Base-by-base conservation (phyloP, 495 filamentous ascomycete species). In the Penicillium samsonianum region DNA sequence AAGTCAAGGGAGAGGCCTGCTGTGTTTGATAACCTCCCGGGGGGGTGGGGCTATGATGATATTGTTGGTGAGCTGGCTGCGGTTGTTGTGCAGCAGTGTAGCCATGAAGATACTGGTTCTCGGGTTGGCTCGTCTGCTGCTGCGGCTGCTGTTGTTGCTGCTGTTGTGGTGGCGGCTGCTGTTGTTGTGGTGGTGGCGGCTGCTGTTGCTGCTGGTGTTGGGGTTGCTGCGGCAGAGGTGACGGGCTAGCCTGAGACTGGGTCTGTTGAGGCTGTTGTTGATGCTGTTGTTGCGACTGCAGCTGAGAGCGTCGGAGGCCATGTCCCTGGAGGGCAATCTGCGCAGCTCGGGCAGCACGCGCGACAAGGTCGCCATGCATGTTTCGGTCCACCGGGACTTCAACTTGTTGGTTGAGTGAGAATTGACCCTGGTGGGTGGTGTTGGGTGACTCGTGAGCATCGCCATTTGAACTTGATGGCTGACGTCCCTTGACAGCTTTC, bases 281-380 rank as follows among this genome's bases (percentile, higher is more conserved):
- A 16, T 72, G 64, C 33, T 68, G 67, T 20, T 70, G 64, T n/a
- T 72, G 65, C 52, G 64, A 62, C 59, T 77, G 74, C 53, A 78
- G 75, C 53, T 80, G 75, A 7, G 74, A 79, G 5, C 72, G 74
- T 30, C 76, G 68, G 25, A 78, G 54, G 9, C 72, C 67, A 65
- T 76, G 71, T 19, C 78, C 78, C 51, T 83, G 79, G 25, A 84
- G 68, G 19, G 81, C 80, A 65, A 80, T 79, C 57, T 83, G 76
- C 5, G 80, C 80, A 22, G 81, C 80, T 61, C 75, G 76, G 43
- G 79, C 79, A 22, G 82, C 80, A 56, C 78, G 78, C 16, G 75
- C 77, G 25, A 81, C 80, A 28, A 82, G 74, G 50, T 81, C 74
- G 56, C 82, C 78, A 41, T 80, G 75, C 70, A 75, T 74, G 53